A percentile compares a stretch with the other conserved stretches of the same genome.
These are phyloP conservation scores for Plasmodium billcollinsi DNA, from an alignment of 169 alveolate genomes.

Conservation along the genomic window DNA sequence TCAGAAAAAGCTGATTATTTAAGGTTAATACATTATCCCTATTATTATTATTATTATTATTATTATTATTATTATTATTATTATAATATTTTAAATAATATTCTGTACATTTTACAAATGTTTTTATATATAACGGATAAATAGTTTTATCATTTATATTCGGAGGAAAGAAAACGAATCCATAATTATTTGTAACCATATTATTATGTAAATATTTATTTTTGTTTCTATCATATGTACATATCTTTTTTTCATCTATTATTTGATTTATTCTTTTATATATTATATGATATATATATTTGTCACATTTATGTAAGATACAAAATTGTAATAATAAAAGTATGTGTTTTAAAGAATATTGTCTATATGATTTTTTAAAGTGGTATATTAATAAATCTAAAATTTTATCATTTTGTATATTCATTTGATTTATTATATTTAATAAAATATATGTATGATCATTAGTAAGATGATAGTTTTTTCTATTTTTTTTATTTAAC, in stretches of 20 bases:
- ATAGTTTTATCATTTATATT: slow-evolving; percentile 18
- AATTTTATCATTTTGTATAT: slow-evolving; percentile 18
- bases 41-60: not conserved
- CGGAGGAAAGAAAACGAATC: slow-evolving; percentile 50
- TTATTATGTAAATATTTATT: not conserved
- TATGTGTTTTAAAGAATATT: slow-evolving; percentile 24
- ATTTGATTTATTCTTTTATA: slow-evolving; percentile 15
- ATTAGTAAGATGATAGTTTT: not conserved
- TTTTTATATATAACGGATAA: slow-evolving; percentile 9
- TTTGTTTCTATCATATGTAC: not conserved
- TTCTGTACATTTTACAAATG: slow-evolving; percentile 24
- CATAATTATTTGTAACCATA: slow-evolving; percentile 35
- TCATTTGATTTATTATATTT: slow-evolving; percentile 45
- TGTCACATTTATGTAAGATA: not conserved
- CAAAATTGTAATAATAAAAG: slow-evolving; percentile 45
- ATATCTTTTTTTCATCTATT: slow-evolving; percentile 2
- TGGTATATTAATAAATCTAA: slow-evolving; percentile 14
- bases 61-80: not conserved
- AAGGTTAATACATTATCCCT: slow-evolving; percentile 23
- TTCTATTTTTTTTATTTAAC: not conserved
- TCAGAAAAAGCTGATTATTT: slow-evolving; percentile 28
- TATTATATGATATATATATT: not conserved
- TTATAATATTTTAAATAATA: slow-evolving; percentile 1
- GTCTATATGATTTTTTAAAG: slow-evolving; percentile 18
- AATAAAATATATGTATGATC: slow-evolving; percentile 34